Evolutionary conservation across 352 stramenopile genomes (phyloP).

Genomic region (Blastocystis sp.): DNA sequence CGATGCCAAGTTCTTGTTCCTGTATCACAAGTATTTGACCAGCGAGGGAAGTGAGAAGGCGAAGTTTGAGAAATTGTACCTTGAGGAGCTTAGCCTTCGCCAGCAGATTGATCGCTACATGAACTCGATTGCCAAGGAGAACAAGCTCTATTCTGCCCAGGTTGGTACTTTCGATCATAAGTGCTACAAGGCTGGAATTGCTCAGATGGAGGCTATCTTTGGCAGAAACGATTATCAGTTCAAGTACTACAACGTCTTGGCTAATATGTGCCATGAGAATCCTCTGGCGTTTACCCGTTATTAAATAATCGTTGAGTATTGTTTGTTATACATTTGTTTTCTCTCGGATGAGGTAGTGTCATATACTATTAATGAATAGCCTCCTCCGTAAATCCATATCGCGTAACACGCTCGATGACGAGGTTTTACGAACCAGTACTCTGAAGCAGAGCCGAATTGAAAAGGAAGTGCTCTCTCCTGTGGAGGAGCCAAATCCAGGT

Average conservation of each 20-base stretch:
- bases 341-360: too few relatives aligned
- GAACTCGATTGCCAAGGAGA: slow-evolving; percentile 38
- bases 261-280: slow-evolving; percentile 54
- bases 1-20: slow-evolving; percentile 19
- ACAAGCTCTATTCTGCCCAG: not conserved
- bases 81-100: slow-evolving; percentile 20
- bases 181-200: slow-evolving; percentile 49
- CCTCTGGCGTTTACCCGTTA: slow-evolving; percentile 11
- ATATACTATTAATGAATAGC: not conserved
- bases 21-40: not conserved
- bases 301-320: not conserved
- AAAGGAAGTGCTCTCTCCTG: not conserved
- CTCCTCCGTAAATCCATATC: not conserved
- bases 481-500: not conserved
- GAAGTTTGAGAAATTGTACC: slow-evolving; percentile 36
- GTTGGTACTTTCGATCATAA: not conserved
- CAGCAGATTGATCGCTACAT: slow-evolving; percentile 46
- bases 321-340: slow-evolving; percentile 20
- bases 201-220: slow-evolving; percentile 40
- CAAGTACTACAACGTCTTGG: slow-evolving; percentile 57
- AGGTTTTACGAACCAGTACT: not conserved
- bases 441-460: not conserved
- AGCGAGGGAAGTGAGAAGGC: not conserved
- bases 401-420: not conserved
- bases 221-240: slow-evolving; percentile 41